A percentile compares a stretch with the other conserved stretches of the same genome.
These are phyloP conservation scores for Backusella tarrabulga DNA, from an alignment of 192 early-diverging fungal genomes.

Conservation along the genomic window DNA sequence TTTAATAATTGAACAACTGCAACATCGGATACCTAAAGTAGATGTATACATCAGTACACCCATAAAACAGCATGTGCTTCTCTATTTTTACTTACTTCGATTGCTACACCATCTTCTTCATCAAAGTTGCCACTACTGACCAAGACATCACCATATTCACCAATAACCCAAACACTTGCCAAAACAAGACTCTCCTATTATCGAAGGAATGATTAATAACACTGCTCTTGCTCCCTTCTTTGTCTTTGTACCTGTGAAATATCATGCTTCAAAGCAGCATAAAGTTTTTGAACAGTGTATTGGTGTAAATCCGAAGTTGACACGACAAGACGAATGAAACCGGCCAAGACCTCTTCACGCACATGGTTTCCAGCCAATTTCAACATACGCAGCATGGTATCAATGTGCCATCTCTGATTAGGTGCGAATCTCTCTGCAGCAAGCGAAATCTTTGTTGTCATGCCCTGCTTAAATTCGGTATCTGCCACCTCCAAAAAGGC, in stretches of 20 bases:
- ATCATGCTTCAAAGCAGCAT: slow-evolving; percentile 78
- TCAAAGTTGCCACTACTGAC: slow-evolving; percentile 59
- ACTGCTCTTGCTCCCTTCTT: not conserved
- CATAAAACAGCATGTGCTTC: too few relatives aligned
- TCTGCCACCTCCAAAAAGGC: slow-evolving; percentile 92
- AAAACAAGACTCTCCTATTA: slow-evolving; percentile 86
- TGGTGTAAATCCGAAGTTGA: slow-evolving; percentile 77
- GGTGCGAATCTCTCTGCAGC: slow-evolving; percentile 92
- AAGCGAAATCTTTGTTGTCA: slow-evolving; percentile 88
- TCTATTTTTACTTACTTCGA: slow-evolving; percentile 32
- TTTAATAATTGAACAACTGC: slow-evolving; percentile 77
- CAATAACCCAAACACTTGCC: slow-evolving; percentile 91
- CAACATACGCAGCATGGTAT: slow-evolving; percentile 90
- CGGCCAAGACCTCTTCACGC: slow-evolving; percentile 74
- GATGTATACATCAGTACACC: too few relatives aligned
- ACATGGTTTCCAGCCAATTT: slow-evolving; percentile 70
- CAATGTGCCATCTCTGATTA: slow-evolving; percentile 96
- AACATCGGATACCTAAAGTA: slow-evolving; percentile 54
- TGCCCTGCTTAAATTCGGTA: slow-evolving; percentile 83
- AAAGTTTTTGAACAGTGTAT: slow-evolving; percentile 89
- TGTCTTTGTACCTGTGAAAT: slow-evolving; percentile 49
- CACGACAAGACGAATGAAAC: slow-evolving; percentile 89
- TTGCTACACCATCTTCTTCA: slow-evolving; percentile 65
- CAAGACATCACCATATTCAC: slow-evolving; percentile 95
- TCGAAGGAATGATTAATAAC: slow-evolving; percentile 18